Evolutionary conservation across 2,329 filamentous ascomycete species (phyloP), one percentile per base, ranked within the genome.

Genomic region (Cytospora schulzeri): DNA sequence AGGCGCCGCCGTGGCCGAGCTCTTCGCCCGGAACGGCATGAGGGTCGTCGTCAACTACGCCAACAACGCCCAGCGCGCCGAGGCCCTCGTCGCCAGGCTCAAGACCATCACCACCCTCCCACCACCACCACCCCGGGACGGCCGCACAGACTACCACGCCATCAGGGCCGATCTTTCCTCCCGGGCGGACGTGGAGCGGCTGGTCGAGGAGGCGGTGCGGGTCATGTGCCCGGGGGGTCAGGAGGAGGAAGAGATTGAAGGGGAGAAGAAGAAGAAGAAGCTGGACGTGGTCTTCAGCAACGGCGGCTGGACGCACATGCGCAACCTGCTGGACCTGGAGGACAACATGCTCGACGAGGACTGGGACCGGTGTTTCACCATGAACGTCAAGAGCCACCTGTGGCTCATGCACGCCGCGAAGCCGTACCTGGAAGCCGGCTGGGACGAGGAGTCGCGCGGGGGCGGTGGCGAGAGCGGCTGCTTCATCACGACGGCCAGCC

Each of bases 241-340:
- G 4, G 38, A 19, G 4, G 38, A 8, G 4, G 17, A n/a, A 6
- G 28, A 41, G 31, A 24, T n/a, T n/a, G n/a, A n/a, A n/a, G n/a
- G 5, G 17, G 38, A 22, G 17, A 22, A n/a, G 8, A 28, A 33
- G 41, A 31, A 38, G 48, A 35, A 33, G 29, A 86, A 88, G 1
- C 75, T 95, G n/a, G 91, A 95, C 76, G 82, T 92, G 50, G 80
- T 95, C 54, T 85, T 94, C 70, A 90, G 89, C 2, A 95, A 95
- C 74, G 90, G 89, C 9, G 83, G 83, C 3, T 86, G 83, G 82
- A 84, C 83, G 0, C 72, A 70, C 19, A 73, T 82, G 19, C 75
- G 80, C 15, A 73, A 81, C 58, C 76, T 85, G 54, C 72, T 67
- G 9, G 73, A 81, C 68, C 71, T 87, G 29, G 79, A 84, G 29